Evolutionary conservation across 2,329 filamentous ascomycete species (phyloP), one percentile per base, ranked within the genome.

Genomic region (Neophaeococcomyces aloes): DNA sequence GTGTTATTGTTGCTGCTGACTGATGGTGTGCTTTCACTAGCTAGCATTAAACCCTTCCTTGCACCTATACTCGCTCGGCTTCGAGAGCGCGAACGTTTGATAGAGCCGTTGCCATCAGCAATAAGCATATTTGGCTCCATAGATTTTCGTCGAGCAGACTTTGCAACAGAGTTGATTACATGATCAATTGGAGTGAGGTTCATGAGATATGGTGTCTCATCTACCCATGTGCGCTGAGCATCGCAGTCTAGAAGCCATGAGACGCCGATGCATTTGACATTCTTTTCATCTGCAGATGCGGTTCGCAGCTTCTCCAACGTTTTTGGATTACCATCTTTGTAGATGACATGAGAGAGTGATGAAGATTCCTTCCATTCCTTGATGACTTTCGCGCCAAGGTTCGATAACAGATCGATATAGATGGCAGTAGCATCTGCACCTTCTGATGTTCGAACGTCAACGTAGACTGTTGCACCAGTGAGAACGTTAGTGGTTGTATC

Each of bases 301-400:
- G 27, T 17, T 45, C 78, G 72, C 5, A 89, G 81, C 63, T 87
- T 93, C 58, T 93, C 81, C 52, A 94, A 64, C 1, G 86, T 94
- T 19, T 81, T 72, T 57, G 81, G 80, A 32, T 79, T 79, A 35
- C 87, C 87, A 57, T 94, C 87, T 61, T 94, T 94, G 69, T 80
- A 94, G 5, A 94, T 78, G 6, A 94, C 83, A 57, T 94, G 87
- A 0, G 86, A 94, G 55, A 94, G 85, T 4, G 81, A 83, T n/a
- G 78, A 76, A 56, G 81, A 81, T 81, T 83, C 88, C 34, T 69
- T 68, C 86, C 86, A 91, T 11, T 70, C 72, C 62, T 81, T 84
- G 33, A 88, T 74, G 55, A 84, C 86, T 35, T 77, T 75, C 15
- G 87, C 87, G 8, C 87, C 87, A 76, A 94, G 87, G 56, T 86